These are phyloP conservation scores for Epichloe hybrida DNA, from an alignment of 2,329 filamentous ascomycete genomes.

Conservation along the genomic window DNA sequence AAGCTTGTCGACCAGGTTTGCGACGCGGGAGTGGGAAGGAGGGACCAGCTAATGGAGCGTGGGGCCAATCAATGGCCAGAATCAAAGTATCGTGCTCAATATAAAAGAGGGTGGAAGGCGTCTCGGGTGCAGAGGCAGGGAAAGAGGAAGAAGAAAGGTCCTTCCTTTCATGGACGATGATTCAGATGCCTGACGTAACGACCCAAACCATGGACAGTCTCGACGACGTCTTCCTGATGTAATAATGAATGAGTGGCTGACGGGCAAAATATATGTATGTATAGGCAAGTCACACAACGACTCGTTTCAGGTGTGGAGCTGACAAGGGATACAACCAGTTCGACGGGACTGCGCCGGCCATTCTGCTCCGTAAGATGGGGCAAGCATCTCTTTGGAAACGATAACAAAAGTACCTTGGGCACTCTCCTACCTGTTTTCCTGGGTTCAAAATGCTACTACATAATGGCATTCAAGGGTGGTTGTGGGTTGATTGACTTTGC, in stretches of 20 bases:
- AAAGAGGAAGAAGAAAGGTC: too few species aligned
- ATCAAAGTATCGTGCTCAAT: too few species aligned
- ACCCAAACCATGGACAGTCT: neutral
- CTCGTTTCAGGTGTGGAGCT: neutral
- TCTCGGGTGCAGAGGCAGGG: too few species aligned
- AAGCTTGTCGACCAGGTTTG: neutral
- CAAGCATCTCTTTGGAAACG: neutral
- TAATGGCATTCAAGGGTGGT: too few species aligned
- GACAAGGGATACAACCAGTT: neutral
- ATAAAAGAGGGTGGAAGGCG: too few species aligned
- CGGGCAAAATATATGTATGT: neutral
- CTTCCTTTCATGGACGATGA: neutral
- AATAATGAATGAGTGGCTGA: neutral
- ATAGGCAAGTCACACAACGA: neutral
- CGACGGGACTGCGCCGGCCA: neutral
- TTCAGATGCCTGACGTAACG: neutral
- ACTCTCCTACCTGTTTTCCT: too few species aligned
- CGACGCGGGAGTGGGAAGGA: slow-evolving; percentile 1
- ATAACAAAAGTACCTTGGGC: too few species aligned
- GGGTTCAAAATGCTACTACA: too few species aligned
- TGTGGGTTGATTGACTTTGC: too few species aligned
- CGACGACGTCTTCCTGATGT: slow-evolving; percentile 2
- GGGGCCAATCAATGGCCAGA: neutral
- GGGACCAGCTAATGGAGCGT: neutral
- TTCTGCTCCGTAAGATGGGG: neutral